A percentile compares a stretch with the other conserved stretches of the same genome.
Conservation (phyloP, 1,284 basidiomycete genomes). For the Neonothopanus nambi region DNA sequence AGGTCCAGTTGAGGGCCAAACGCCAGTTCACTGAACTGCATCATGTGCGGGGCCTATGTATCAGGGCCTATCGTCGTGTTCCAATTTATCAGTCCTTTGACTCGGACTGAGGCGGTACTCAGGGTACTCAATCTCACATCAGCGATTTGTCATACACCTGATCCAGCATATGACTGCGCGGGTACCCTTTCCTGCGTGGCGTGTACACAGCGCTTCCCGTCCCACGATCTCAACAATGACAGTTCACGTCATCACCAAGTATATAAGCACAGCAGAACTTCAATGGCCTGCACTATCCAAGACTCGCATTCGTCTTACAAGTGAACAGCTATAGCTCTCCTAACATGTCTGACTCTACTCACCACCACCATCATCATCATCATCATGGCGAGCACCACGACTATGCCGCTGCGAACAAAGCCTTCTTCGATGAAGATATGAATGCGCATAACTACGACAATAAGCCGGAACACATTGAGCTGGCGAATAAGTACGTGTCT, state of each 20-base stretch:
- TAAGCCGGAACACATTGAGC: constrained; percentile 3
- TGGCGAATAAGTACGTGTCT: constrained; percentile 10
- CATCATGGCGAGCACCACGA: constrained; percentile 4
- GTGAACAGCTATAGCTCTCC: not conserved
- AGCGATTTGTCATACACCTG: no score
- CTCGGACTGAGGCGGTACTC: no score
- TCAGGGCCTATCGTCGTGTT: no score
- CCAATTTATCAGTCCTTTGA: no score
- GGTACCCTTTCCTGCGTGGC: not conserved
- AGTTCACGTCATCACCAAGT: no score
- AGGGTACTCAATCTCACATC: not conserved
- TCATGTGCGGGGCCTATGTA: no score
- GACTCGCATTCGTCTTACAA: no score
- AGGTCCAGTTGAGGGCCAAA: no score
- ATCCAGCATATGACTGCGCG: no score
- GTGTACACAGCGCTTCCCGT: not conserved
- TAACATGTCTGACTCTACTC: not conserved
- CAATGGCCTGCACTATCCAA: not conserved
- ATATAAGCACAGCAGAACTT: no score
- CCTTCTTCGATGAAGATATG: constrained; percentile 5
- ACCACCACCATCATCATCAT: not conserved
- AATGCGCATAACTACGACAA: constrained; percentile 1
- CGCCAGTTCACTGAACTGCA: no score
- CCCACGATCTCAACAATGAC: no score
- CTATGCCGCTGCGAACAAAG: constrained; percentile 12